These are phyloP conservation scores for Penicillium alfredii DNA, from an alignment of 495 filamentous ascomycete species.

Conservation along the genomic window DNA sequence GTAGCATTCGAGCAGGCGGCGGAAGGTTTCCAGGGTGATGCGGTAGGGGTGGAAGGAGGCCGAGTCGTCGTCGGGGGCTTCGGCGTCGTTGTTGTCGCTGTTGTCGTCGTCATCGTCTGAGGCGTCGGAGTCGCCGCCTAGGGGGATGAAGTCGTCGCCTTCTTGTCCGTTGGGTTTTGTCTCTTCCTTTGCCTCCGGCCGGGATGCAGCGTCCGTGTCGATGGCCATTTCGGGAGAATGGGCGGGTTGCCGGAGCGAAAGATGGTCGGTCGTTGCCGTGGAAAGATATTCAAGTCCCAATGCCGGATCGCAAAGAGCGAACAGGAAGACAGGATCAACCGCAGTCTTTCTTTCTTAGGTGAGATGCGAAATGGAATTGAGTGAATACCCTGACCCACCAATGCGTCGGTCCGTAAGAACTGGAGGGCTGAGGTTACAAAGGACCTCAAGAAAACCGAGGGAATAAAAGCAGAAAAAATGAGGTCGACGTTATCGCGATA, in stretches of 20 bases:
- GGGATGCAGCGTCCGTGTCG: not conserved
- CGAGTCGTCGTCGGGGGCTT: not conserved
- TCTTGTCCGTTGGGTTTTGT: no score
- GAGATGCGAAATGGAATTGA: no score
- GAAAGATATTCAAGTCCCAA: no score
- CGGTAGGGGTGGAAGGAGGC: conserved; percentile 18
- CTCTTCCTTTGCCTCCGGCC: not conserved
- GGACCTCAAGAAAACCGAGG: no score
- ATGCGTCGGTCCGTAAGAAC: no score
- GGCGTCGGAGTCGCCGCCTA: conserved; percentile 4
- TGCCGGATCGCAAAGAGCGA: no score
- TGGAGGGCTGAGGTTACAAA: no score
- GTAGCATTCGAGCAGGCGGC: conserved; percentile 26
- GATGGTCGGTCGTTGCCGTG: not conserved
- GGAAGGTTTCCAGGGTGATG: conserved; percentile 32
- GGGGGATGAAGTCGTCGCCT: conserved; percentile 8
- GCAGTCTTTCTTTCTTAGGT: no score
- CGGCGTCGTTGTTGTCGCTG: not conserved
- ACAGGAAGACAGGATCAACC: no score
- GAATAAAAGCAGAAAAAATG: no score
- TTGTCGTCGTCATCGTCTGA: not conserved
- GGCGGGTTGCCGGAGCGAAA: not conserved
- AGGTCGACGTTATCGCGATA: no score
- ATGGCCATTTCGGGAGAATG: not conserved
- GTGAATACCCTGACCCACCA: no score